Evolutionary conservation across 108 stramenopile genomes (phyloP).

Genomic region (Schizochytrium sp.): DNA sequence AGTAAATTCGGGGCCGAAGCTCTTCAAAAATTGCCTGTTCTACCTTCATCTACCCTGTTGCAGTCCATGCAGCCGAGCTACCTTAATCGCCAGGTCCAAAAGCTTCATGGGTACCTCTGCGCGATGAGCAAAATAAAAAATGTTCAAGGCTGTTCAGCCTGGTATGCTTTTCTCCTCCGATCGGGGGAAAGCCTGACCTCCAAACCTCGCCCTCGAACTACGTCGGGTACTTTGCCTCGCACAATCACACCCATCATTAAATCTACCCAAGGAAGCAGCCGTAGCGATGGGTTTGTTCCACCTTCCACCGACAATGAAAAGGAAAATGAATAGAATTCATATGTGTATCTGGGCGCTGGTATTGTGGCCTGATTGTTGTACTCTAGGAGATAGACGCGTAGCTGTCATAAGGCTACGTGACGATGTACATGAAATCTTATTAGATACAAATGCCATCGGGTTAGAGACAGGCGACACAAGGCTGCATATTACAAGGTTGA

Average conservation of each 20-base stretch:
- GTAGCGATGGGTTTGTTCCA: too few species aligned
- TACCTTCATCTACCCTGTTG: slow-evolving; percentile 4
- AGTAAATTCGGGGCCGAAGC: background rate
- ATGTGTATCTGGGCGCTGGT: too few species aligned
- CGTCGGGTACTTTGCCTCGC: background rate
- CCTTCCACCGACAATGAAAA: too few species aligned
- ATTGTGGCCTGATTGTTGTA: too few species aligned
- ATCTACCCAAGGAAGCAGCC: background rate
- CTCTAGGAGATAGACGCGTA: too few species aligned
- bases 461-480: too few species aligned
- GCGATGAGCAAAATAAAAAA: slow-evolving; percentile 22
- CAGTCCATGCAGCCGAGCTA: slow-evolving; percentile 6
- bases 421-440: too few species aligned
- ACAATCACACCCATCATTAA: background rate
- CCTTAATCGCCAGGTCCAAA: slow-evolving; percentile 46
- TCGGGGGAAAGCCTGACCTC: background rate
- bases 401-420: too few species aligned
- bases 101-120: slow-evolving; percentile 29
- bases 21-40: background rate
- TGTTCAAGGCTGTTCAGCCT: slow-evolving; percentile 21
- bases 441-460: too few species aligned
- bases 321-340: too few species aligned
- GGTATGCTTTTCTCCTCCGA: slow-evolving; percentile 15
- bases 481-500: too few species aligned
- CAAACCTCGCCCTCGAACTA: background rate